Evolutionary conservation across 106 monocot species (phyloP).

Genomic region (Allium sativum): DNA sequence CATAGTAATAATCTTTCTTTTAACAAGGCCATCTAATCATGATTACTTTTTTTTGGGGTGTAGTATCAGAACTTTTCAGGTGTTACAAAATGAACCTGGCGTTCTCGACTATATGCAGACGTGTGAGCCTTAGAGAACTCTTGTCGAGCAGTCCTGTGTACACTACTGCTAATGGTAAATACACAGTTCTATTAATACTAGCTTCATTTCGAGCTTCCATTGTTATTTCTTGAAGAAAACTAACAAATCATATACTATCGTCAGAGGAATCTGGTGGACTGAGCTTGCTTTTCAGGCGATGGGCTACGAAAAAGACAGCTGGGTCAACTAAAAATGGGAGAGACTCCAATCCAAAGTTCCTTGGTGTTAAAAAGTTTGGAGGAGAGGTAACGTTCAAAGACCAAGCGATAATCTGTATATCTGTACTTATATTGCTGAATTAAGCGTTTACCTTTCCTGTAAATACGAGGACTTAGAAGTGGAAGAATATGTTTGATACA

Average conservation of each 20-base stretch:
- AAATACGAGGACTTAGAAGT: no score
- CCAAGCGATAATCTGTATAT: no score
- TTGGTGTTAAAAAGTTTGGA: conserved; percentile 93
- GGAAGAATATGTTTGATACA: no score
- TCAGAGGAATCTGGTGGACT: conserved; percentile 5
- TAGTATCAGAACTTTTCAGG: background rate
- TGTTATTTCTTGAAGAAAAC: no score
- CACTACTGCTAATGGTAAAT: conserved; percentile 45
- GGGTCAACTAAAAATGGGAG: conserved; percentile 88
- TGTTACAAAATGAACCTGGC: conserved; percentile 1
- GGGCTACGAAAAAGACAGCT: conserved; percentile 93
- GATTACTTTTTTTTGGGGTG: no score
- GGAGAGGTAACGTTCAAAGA: conserved; percentile 45
- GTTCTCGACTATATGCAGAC: conserved; percentile 42
- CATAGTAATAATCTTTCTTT: no score
- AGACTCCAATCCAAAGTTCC: conserved; percentile 72
- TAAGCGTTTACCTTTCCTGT: no score
- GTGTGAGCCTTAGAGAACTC: conserved; percentile 47
- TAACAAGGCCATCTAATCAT: no score
- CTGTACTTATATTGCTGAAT: no score
- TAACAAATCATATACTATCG: background rate
- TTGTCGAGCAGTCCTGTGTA: conserved; percentile 40
- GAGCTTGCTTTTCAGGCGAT: conserved; percentile 64
- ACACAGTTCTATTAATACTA: background rate
- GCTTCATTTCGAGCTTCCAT: no score